Conservation (phyloP, 2,329 filamentous ascomycete genomes). For the Thielaviopsis cerberus region DNA sequence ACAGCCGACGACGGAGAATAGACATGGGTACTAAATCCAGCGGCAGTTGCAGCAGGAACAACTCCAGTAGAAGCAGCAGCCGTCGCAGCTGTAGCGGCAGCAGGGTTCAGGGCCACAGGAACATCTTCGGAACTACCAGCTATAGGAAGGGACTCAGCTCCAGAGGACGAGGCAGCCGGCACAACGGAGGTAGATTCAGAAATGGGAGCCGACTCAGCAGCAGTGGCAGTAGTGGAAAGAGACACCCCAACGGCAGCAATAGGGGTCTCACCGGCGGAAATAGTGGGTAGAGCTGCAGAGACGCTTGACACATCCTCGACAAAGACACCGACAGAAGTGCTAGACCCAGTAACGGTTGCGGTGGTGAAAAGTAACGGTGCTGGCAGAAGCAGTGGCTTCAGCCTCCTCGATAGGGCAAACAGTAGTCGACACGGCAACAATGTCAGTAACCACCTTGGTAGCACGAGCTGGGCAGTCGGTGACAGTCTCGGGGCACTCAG, state of each 20-base stretch:
- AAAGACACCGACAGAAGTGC: background rate
- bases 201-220: background rate
- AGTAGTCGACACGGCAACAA: constrained; percentile 22
- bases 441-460: constrained; percentile 21
- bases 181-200: background rate
- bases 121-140: background rate
- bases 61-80: background rate
- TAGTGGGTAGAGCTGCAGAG: no score
- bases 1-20: background rate
- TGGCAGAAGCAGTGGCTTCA: background rate
- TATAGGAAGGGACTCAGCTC: background rate
- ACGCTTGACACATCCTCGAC: no score
- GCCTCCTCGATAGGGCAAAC: constrained; percentile 19
- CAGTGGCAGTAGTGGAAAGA: background rate
- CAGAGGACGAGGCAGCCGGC: background rate
- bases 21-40: background rate
- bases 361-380: background rate
- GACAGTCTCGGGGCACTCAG: constrained; percentile 39
- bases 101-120: background rate
- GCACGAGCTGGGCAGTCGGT: constrained; percentile 38
- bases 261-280: background rate
- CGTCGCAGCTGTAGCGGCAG: background rate
- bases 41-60: background rate
- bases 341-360: background rate
- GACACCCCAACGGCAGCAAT: background rate